Percentiles rank a stretch among this genome's conserved stretches.
These are phyloP conservation scores for Volvox reticuliferus DNA, from an alignment of 139 green algal genomes.

Conservation along the genomic window DNA sequence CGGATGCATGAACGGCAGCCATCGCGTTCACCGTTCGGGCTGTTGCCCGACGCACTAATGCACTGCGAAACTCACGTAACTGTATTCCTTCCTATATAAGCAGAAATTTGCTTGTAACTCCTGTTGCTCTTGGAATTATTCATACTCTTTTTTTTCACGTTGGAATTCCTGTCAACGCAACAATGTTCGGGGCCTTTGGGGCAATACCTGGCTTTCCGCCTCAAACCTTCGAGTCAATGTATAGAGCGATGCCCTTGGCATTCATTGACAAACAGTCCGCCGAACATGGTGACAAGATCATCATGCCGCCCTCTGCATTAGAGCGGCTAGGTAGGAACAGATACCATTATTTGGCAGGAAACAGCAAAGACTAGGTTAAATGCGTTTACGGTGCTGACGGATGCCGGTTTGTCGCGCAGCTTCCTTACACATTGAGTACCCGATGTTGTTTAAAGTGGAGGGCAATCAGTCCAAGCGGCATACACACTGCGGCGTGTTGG, in stretches of 20 bases:
- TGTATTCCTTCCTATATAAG: not conserved
- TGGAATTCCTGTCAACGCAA: not conserved
- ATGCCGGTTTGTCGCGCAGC: constrained; percentile 66
- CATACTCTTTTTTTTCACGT: not conserved
- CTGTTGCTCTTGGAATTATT: not conserved
- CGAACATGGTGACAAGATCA: constrained; percentile 96
- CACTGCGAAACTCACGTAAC: not conserved
- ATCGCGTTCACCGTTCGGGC: not conserved
- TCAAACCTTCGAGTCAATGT: constrained; percentile 83
- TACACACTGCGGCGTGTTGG: constrained; percentile 98
- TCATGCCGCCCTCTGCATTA: constrained; percentile 96
- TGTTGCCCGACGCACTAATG: not conserved
- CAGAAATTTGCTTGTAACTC: not conserved
- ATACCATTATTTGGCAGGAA: not conserved
- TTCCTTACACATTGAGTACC: constrained; percentile 97
- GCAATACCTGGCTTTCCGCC: not conserved
- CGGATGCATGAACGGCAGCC: not conserved
- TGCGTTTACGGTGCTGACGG: not conserved
- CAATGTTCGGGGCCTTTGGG: constrained; percentile 5
- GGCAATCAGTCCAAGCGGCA: constrained; percentile 73
- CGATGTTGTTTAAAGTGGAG: constrained; percentile 97
- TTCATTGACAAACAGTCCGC: constrained; percentile 95
- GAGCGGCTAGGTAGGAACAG: constrained; percentile 85
- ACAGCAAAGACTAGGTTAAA: not conserved
- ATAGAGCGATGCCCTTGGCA: constrained; percentile 92